Evolutionary conservation across 2,329 filamentous ascomycete genomes (phyloP).

Genomic region (Tolypocladium paradoxum): DNA sequence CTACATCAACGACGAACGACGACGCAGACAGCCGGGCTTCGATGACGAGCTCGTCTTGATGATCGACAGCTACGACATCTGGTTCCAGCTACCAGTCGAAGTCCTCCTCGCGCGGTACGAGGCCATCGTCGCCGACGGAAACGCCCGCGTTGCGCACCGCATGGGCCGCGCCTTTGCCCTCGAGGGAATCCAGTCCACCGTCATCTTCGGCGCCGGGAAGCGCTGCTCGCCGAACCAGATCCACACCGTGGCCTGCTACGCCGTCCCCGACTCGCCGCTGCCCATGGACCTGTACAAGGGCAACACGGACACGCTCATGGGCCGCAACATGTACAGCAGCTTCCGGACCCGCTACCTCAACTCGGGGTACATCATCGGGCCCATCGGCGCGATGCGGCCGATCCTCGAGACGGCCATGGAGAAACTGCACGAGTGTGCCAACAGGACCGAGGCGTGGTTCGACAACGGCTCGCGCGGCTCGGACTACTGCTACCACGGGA

Average conservation of each 20-base stretch:
- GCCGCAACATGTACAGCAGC: constrained; percentile 6
- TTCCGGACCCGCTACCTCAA: constrained; percentile 15
- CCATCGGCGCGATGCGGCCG: constrained; percentile 11
- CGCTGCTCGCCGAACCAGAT: constrained; percentile 15
- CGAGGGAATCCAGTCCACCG: constrained; percentile 11
- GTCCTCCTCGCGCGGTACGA: constrained; percentile 15
- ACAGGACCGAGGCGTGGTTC: constrained; percentile 1
- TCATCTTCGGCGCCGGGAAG: constrained; percentile 17
- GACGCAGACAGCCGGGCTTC: constrained; percentile 8
- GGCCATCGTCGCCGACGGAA: constrained; percentile 11
- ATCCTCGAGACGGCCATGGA: constrained; percentile 12
- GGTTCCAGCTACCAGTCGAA: constrained; percentile 21
- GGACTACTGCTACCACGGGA: constrained; percentile 12
- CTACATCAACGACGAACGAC: constrained; percentile 13
- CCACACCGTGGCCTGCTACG: constrained; percentile 14
- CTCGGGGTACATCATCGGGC: constrained; percentile 15
- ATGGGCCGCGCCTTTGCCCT: constrained; percentile 12
- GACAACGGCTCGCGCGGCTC: constrained; percentile 7
- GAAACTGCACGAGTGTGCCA: constrained; percentile 11
- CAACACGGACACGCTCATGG: constrained; percentile 13
- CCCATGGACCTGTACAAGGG: constrained; percentile 11
- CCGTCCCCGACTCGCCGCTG: constrained; percentile 16
- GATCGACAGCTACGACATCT: constrained; percentile 20
- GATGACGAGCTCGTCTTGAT: constrained; percentile 19
- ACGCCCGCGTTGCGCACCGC: constrained; percentile 10